A percentile compares a stretch with the other conserved stretches of the same genome.
Evolutionary conservation across 139 green algal genomes (phyloP).

Genomic region (Diplosphaera chodatii): DNA sequence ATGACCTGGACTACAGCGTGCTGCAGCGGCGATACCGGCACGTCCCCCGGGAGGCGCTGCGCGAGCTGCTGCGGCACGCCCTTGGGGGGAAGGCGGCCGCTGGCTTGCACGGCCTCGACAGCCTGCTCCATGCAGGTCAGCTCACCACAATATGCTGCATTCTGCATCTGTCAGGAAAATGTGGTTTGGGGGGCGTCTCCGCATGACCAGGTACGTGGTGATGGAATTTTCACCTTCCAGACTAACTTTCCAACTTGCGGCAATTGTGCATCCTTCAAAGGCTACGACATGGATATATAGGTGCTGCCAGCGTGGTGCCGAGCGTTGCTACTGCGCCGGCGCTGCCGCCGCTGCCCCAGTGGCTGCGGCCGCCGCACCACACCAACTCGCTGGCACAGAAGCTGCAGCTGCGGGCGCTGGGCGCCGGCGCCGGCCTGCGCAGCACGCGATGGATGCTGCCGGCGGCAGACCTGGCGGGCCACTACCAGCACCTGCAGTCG

Average conservation of each 20-base stretch:
- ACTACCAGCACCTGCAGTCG: conserved; percentile 45
- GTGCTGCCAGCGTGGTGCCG: neutral
- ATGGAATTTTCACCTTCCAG: too few species aligned
- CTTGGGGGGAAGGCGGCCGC: conserved; percentile 21
- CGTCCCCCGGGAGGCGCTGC: conserved; percentile 30
- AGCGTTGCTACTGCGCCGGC: neutral
- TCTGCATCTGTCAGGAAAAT: too few species aligned
- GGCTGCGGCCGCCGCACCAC: conserved; percentile 15
- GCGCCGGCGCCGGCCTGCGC: neutral
- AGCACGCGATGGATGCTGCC: neutral
- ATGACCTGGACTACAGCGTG: conserved; percentile 11
- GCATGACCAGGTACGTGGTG: too few species aligned
- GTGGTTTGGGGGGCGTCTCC: too few species aligned
- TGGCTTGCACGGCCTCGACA: conserved; percentile 18
- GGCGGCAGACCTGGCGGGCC: neutral
- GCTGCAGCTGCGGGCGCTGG: conserved; percentile 26
- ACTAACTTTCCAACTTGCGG: too few species aligned
- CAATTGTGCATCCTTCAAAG: too few species aligned
- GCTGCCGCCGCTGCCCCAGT: conserved; percentile 3
- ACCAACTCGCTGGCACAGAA: neutral
- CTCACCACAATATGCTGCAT: too few species aligned
- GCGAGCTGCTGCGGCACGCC: conserved; percentile 31
- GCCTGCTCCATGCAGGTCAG: conserved; percentile 20
- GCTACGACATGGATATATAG: neutral
- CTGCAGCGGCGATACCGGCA: conserved; percentile 24